A percentile compares a stretch with the other conserved stretches of the same genome.
Evolutionary conservation across 306 rosid species (phyloP).

Genomic region (Cotoneaster glaucophyllus): DNA sequence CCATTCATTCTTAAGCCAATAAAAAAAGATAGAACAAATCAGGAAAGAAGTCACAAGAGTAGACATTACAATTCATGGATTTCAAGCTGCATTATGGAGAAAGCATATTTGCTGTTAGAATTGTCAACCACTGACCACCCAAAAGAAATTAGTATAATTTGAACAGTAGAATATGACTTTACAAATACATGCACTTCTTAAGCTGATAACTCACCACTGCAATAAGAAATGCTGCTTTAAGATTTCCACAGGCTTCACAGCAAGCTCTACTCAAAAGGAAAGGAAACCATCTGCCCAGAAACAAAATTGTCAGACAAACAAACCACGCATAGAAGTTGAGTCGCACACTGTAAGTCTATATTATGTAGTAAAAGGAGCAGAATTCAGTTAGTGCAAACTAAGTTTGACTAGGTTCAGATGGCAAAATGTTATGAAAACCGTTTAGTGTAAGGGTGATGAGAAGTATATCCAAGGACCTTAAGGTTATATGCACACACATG

Average conservation of each 20-base stretch:
- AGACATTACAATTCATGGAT: background rate
- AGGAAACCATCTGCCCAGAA: slow-evolving; percentile 84
- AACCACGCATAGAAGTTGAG: slow-evolving; percentile 9
- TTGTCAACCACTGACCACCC: background rate
- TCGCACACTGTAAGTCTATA: background rate
- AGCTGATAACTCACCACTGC: slow-evolving; percentile 76
- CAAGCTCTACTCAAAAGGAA: slow-evolving; percentile 80
- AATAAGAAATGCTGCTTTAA: slow-evolving; percentile 95
- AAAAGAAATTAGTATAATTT: background rate
- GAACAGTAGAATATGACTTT: background rate
- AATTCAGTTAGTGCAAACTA: background rate
- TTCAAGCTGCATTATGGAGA: background rate
- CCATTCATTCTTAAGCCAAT: background rate
- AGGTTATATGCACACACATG: background rate
- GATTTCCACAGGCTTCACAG: slow-evolving; percentile 99
- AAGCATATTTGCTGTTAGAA: background rate
- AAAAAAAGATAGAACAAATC: background rate
- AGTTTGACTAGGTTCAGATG: background rate
- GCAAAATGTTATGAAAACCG: background rate
- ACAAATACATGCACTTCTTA: background rate
- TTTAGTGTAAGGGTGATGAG: background rate
- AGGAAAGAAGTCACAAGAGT: background rate
- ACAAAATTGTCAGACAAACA: slow-evolving; percentile 14
- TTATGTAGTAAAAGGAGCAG: background rate
- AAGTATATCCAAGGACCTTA: too few relatives aligned